phyloP scores from a whole-genome alignment of 306 rosid genomes.

The Crataegus laevigata region DNA sequence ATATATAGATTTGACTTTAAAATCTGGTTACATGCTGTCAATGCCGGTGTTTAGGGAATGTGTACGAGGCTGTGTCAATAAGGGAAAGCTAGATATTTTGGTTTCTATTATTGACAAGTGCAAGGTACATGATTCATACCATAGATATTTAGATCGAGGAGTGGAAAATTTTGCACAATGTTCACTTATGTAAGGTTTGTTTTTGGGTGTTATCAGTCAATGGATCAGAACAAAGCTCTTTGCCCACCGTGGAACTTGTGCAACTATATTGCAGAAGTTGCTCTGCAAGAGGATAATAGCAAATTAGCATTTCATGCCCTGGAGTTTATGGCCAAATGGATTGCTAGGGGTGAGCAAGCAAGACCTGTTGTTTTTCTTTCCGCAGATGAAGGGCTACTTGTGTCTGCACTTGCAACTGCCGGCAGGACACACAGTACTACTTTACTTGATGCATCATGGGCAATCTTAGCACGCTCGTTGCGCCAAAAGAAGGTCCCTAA shows the following conservation, averaged over 20 bases:
- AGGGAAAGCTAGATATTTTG: slow-evolving; percentile 66
- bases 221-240: slow-evolving; percentile 90
- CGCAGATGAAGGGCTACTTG: slow-evolving; percentile 75
- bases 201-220: slow-evolving; percentile 45
- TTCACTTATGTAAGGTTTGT: slow-evolving; percentile 15
- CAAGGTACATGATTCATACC: slow-evolving; percentile 41
- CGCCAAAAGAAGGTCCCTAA: slow-evolving; percentile 73
- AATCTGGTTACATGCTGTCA: slow-evolving; percentile 62
- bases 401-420: slow-evolving; percentile 71
- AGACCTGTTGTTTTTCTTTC: slow-evolving; percentile 54
- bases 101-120: slow-evolving; percentile 75
- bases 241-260: slow-evolving; percentile 79
- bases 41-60: slow-evolving; percentile 47
- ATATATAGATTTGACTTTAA: slow-evolving; percentile 59
- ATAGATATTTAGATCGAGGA: neutral
- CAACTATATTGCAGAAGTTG: slow-evolving; percentile 52
- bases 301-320: slow-evolving; percentile 68
- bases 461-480: slow-evolving; percentile 66
- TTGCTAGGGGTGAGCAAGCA: slow-evolving; percentile 67
- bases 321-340: slow-evolving; percentile 87
- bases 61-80: slow-evolving; percentile 42
- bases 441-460: slow-evolving; percentile 81
- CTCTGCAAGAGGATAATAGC: slow-evolving; percentile 62
- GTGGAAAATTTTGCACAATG: slow-evolving; percentile 11
- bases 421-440: slow-evolving; percentile 61